A percentile compares a stretch with the other conserved stretches of the same genome.
These are phyloP conservation scores for Wickerhamomyces sydowiorum DNA, from an alignment of 805 yeast species.

Conservation along the genomic window DNA sequence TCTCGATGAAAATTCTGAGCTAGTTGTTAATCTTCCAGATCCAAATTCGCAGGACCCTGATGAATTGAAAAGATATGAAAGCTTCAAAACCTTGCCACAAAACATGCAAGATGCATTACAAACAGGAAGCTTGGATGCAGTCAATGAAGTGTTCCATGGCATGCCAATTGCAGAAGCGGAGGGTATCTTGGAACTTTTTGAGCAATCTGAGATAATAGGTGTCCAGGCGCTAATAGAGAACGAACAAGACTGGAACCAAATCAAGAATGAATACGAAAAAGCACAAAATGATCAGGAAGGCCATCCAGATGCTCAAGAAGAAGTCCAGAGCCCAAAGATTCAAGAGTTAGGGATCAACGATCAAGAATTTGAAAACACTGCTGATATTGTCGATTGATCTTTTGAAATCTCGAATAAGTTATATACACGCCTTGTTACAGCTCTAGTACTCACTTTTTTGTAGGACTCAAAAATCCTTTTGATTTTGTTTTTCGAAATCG, in stretches of 20 bases:
- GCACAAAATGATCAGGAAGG: conserved; percentile 6
- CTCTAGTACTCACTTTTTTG: no score
- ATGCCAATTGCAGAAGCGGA: conserved; percentile 80
- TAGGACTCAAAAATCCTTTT: no score
- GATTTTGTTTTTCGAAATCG: no score
- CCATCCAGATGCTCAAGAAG: conserved; percentile 8
- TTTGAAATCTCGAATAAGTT: background rate
- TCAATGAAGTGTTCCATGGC: conserved; percentile 74
- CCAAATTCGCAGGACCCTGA: conserved; percentile 40
- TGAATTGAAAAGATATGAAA: conserved; percentile 39
- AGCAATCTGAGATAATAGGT: conserved; percentile 78
- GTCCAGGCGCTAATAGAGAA: conserved; percentile 72
- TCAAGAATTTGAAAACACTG: conserved; percentile 20
- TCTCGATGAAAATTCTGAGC: conserved; percentile 74
- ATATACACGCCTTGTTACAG: no score
- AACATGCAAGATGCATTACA: conserved; percentile 72
- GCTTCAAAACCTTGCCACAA: conserved; percentile 52
- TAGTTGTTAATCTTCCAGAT: conserved; percentile 65
- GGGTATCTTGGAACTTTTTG: conserved; percentile 61
- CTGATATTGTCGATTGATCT: conserved; percentile 34
- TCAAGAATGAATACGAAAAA: conserved; percentile 38
- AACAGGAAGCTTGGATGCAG: conserved; percentile 65
- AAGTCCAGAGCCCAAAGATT: conserved; percentile 5
- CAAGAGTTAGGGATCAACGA: conserved; percentile 14
- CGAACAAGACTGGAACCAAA: conserved; percentile 60